Conservation (phyloP, 2,329 filamentous ascomycete genomes). For the Fusarium tricinctum region DNA sequence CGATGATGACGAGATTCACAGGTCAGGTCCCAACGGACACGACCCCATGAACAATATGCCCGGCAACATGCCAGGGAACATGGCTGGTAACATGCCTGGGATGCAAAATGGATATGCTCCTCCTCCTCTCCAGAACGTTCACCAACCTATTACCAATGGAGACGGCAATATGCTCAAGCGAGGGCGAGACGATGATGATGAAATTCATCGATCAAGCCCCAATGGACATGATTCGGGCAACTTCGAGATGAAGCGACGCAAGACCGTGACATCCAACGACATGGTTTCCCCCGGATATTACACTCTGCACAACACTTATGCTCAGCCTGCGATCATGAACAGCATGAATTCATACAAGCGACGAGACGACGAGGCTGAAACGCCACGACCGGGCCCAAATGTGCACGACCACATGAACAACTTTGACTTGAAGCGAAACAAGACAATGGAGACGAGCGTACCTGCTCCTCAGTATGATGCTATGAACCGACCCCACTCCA, state of each 20-base stretch:
- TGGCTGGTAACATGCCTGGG: constrained; percentile 68
- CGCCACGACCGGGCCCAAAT: constrained; percentile 72
- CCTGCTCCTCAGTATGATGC: constrained; percentile 65
- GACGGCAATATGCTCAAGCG: constrained; percentile 62
- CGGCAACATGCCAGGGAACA: constrained; percentile 70
- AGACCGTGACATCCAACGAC: constrained; percentile 68
- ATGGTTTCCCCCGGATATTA: constrained; percentile 32
- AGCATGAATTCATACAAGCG: constrained; percentile 65
- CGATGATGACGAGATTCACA: constrained; percentile 73
- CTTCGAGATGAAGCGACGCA: constrained; percentile 80
- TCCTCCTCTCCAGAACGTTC: constrained; percentile 62
- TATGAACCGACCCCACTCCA: constrained; percentile 63
- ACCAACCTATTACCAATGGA: constrained; percentile 68
- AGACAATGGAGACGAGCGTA: constrained; percentile 76
- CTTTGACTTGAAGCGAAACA: constrained; percentile 81
- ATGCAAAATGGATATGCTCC: constrained; percentile 74
- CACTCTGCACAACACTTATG: constrained; percentile 24
- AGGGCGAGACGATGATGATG: constrained; percentile 69
- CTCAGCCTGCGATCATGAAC: constrained; percentile 67
- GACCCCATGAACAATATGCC: constrained; percentile 73
- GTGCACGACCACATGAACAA: constrained; percentile 57
- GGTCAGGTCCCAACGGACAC: constrained; percentile 77
- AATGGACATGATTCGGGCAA: constrained; percentile 60
- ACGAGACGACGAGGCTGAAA: constrained; percentile 71
- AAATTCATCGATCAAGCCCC: constrained; percentile 54